Evolutionary conservation across 176 grass and related monocot genomes (phyloP).

Genomic region (Carex myosuroides): DNA sequence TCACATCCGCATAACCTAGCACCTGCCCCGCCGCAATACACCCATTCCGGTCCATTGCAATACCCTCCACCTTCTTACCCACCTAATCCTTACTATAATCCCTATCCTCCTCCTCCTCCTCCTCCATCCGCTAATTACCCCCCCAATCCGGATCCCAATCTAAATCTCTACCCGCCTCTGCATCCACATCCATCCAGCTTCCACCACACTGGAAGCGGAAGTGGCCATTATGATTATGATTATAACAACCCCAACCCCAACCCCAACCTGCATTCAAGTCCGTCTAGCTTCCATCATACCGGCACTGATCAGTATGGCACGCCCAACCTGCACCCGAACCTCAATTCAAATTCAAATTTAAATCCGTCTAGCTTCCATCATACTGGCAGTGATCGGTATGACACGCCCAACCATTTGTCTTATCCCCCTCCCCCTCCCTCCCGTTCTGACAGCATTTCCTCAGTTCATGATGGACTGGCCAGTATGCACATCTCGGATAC

Average conservation of each 20-base stretch:
- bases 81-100: neutral
- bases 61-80: conserved; percentile 18
- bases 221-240: neutral
- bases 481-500: conserved; percentile 22
- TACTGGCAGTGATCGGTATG: neutral
- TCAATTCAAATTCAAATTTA: too few relatives aligned
- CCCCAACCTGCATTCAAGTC: neutral
- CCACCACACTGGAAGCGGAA: neutral
- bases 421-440: neutral
- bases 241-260: neutral
- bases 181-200: neutral
- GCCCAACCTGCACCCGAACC: too few relatives aligned
- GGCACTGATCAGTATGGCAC: too few relatives aligned
- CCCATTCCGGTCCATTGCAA: conserved; percentile 21
- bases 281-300: too few relatives aligned
- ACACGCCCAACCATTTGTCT: neutral
- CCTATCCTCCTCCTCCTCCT: neutral
- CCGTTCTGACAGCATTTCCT: conserved; percentile 4
- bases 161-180: neutral
- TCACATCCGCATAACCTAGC: neutral
- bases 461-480: conserved; percentile 4
- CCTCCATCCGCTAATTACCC: neutral
- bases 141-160: neutral
- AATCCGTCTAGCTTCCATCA: neutral
- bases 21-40: neutral